Evolutionary conservation across 2,329 filamentous ascomycete genomes (phyloP).

Genomic region (Diaporthe citrichinensis): DNA sequence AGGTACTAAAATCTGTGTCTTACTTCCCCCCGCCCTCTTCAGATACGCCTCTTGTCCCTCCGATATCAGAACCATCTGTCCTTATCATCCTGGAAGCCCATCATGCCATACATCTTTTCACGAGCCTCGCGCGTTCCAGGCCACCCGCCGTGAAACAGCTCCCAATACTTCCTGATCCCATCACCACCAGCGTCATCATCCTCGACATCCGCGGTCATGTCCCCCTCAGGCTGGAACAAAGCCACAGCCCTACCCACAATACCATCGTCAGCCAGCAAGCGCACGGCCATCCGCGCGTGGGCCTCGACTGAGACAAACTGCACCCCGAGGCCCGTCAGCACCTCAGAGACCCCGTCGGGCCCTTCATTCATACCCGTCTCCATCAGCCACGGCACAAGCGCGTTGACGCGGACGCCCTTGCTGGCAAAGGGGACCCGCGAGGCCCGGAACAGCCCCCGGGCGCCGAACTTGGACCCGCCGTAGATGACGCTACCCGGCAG

Average conservation of each 20-base stretch:
- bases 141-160: background rate
- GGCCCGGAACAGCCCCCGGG: background rate
- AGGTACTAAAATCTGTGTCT: too few species aligned
- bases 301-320: background rate
- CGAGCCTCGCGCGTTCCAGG: background rate
- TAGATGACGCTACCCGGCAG: slow-evolving; percentile 17
- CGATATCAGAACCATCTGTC: background rate
- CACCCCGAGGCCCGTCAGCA: background rate
- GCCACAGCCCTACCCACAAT: slow-evolving; percentile 15
- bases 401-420: slow-evolving; percentile 19
- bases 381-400: slow-evolving; percentile 26
- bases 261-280: background rate
- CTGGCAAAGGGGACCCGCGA: slow-evolving; percentile 15
- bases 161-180: slow-evolving; percentile 2
- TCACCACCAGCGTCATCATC: slow-evolving; percentile 1
- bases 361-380: slow-evolving; percentile 14
- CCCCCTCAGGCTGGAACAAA: background rate
- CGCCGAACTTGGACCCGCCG: slow-evolving; percentile 23
- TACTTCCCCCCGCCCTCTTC: background rate
- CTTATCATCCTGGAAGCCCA: background rate
- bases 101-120: background rate
- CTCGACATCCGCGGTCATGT: background rate
- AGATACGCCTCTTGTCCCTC: background rate
- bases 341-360: background rate
- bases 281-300: background rate